A percentile compares a stretch with the other conserved stretches of the same genome.
These are phyloP conservation scores for Saccharata proteae DNA, from an alignment of 2,329 filamentous ascomycete genomes.

Conservation along the genomic window DNA sequence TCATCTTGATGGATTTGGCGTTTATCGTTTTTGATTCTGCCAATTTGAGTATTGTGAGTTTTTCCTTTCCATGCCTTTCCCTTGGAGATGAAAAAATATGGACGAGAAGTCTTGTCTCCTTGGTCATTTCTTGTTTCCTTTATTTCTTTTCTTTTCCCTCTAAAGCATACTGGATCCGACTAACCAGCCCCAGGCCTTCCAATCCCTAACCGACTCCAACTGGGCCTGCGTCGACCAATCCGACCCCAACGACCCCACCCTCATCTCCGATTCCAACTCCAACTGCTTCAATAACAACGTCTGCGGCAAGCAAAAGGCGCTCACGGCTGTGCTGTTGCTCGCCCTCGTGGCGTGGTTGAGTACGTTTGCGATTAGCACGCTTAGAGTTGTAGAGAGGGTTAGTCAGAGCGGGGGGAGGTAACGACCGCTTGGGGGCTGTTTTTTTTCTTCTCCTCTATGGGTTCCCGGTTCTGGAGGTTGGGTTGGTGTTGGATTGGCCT, in stretches of 20 bases:
- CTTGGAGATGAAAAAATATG: no score
- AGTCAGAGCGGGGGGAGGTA: no score
- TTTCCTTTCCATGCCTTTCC: no score
- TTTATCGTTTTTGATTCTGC: conserved; percentile 97
- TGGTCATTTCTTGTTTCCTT: no score
- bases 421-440: no score
- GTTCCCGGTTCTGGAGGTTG: no score
- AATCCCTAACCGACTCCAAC: conserved; percentile 55
- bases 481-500: no score
- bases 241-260: no score
- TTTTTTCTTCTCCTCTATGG: no score
- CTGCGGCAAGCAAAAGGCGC: conserved; percentile 52
- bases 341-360: conserved; percentile 80
- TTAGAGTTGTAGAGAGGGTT: conserved; percentile 14
- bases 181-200: conserved; percentile 48
- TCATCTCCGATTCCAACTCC: not conserved
- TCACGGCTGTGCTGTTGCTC: conserved; percentile 68
- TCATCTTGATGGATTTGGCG: conserved; percentile 84
- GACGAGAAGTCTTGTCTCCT: no score
- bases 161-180: not conserved
- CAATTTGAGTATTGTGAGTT: conserved; percentile 57
- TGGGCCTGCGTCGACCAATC: conserved; percentile 38
- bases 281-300: conserved; percentile 30
- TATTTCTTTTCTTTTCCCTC: no score
- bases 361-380: conserved; percentile 69